These are phyloP conservation scores for Aspergillus novoparasiticus DNA, from an alignment of 2,329 filamentous ascomycete genomes.

Conservation along the genomic window DNA sequence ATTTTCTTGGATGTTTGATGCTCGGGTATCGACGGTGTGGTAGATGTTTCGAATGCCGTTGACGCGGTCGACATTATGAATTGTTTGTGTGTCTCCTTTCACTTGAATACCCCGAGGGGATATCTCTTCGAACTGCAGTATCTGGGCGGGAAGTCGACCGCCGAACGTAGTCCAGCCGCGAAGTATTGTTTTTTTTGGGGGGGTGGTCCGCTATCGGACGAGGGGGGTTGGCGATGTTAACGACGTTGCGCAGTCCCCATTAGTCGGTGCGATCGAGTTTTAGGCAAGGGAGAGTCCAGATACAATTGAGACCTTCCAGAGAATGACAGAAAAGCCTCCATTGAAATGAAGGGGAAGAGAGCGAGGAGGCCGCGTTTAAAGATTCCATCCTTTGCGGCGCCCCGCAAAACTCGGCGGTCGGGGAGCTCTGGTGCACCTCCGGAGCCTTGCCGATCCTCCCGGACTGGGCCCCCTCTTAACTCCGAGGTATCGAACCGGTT, in stretches of 20 bases:
- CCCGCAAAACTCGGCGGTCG: constrained; percentile 11
- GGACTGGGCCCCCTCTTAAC: neutral
- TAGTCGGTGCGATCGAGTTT: neutral
- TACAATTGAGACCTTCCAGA: neutral
- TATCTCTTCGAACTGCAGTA: neutral
- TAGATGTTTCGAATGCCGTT: constrained; percentile 9
- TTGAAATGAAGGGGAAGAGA: neutral
- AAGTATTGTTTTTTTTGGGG: neutral
- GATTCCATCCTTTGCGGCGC: constrained; percentile 7
- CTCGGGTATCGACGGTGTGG: constrained; percentile 8
- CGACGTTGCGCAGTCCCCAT: neutral
- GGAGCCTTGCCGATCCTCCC: neutral
- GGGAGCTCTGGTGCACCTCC: constrained; percentile 7
- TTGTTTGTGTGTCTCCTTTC: neutral
- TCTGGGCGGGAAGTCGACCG: neutral
- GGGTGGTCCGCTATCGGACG: constrained; percentile 11
- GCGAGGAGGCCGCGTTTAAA: neutral
- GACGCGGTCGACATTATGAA: constrained; percentile 28
- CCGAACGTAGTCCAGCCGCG: neutral
- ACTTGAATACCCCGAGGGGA: neutral
- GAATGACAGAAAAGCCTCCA: neutral
- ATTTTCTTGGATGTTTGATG: constrained; percentile 9
- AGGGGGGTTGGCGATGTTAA: neutral
- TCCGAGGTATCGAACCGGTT: neutral
- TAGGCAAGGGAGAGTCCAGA: neutral